A percentile compares a stretch with the other conserved stretches of the same genome.
Conservation (phyloP, 495 filamentous ascomycete species). For the Niebla homalea region DNA sequence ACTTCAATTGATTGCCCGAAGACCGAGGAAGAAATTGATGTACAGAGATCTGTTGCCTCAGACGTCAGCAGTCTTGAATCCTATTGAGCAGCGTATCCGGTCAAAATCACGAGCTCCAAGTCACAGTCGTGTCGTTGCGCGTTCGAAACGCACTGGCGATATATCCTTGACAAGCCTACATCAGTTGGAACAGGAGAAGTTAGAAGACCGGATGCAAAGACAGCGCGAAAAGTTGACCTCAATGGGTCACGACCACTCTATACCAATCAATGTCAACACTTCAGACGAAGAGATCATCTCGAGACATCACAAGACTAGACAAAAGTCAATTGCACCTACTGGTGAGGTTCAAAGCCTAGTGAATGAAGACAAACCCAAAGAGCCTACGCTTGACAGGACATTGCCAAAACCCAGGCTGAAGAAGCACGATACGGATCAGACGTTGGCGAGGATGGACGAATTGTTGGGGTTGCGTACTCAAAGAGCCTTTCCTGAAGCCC, state of each 20-base stretch:
- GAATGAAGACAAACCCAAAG: not conserved
- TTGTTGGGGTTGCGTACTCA: not conserved
- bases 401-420: not conserved
- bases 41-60: slow-evolving; percentile 30
- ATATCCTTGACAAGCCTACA: not conserved
- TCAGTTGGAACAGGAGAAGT: not conserved
- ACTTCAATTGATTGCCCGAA: slow-evolving; percentile 25
- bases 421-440: not conserved
- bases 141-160: not conserved
- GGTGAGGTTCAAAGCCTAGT: not conserved
- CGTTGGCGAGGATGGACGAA: slow-evolving; percentile 10
- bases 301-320: not conserved
- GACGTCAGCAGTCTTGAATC: no score
- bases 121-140: not conserved
- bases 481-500: not conserved
- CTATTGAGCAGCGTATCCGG: not conserved
- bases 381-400: not conserved
- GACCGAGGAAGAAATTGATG: slow-evolving; percentile 36
- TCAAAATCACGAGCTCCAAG: not conserved
- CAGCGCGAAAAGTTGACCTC: not conserved
- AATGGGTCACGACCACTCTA: not conserved
- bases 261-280: not conserved
- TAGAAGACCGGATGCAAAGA: slow-evolving; percentile 4
- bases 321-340: not conserved
- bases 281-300: not conserved